Base-by-base conservation (phyloP, 108 stramenopile genomes). In the Nannochloropsis gaditana region DNA sequence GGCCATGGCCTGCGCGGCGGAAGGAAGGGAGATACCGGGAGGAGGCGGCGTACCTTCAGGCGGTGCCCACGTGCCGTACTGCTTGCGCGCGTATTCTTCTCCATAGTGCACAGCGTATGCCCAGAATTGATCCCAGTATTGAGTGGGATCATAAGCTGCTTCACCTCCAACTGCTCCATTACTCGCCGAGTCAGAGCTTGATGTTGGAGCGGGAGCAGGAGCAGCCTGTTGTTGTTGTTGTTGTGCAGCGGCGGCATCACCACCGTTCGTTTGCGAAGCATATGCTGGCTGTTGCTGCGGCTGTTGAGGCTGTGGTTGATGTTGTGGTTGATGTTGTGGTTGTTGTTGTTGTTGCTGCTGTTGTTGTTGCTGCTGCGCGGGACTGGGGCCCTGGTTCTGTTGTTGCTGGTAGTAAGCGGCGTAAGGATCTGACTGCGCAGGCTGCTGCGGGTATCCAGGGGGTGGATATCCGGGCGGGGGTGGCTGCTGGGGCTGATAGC, bases 91-190 rank as follows among this genome's bases (percentile, higher is more conserved):
- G 41, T 87, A 90, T 42, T 87, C 89, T 44, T 91, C 90, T 41
- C 90, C 90, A 82, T 91, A 91, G 88, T 91, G 90, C 50, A 88
- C 87, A 15, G 90, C 90, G 43, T 91, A 91, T 88, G 88, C 87
- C 90, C 90, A 91, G 85, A 87, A 91, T 84, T 89, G 89, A 45
- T 89, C 87, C 9, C 45, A 81, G 19, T 81, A 86, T 42, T 86
- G 82, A n/a, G 79, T 21, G 11, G 45, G 87, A 45, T 85, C 84
- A 44, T 50, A 42, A 6, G 80, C 5, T 9, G 43, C 83, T 83
- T 15, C 80, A 85, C 41, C 9, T 31, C 11, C 43, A 84, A 15
- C 42, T n/a, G 31, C 41, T 19, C 82, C 45, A 8, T 41, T 41
- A 85, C 15, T 81, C n/a, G 43, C 80, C 3, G 43, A 21, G 80